A percentile compares a stretch with the other conserved stretches of the same genome.
Conservation (phyloP, 2,329 filamentous ascomycete genomes). For the Helicocarpus griseus region DNA sequence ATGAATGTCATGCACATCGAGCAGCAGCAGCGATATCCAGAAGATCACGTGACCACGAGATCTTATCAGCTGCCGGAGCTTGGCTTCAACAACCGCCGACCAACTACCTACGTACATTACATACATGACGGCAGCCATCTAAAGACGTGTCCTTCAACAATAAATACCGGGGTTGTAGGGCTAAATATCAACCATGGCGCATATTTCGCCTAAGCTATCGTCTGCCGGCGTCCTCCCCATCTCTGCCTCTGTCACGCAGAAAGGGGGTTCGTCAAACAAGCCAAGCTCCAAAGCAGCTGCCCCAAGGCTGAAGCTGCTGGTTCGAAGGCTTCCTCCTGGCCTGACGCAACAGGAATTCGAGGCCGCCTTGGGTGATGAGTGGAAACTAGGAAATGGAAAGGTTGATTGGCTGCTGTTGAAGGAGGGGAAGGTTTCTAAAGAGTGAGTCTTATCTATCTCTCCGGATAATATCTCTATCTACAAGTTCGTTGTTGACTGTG, state of each 20-base stretch:
- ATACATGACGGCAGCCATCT: background rate
- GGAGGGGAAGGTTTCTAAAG: conserved; percentile 67
- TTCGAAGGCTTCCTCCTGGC: conserved; percentile 76
- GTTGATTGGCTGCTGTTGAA: conserved; percentile 75
- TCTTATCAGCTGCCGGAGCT: background rate
- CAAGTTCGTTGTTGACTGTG: too few relatives aligned
- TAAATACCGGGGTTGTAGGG: background rate
- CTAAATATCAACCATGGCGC: background rate
- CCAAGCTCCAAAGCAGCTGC: conserved; percentile 37
- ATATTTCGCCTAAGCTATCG: conserved; percentile 7
- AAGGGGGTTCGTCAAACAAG: conserved; percentile 9
- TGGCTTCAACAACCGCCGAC: background rate
- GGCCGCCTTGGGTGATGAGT: conserved; percentile 62
- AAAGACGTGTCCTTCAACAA: background rate
- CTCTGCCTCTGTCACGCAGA: conserved; percentile 37
- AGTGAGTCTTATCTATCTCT: conserved; percentile 48
- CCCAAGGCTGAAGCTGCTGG: conserved; percentile 69
- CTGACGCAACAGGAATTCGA: conserved; percentile 73
- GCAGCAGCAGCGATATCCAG: too few relatives aligned
- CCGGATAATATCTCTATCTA: too few relatives aligned
- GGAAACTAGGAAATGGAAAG: conserved; percentile 70
- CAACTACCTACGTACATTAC: background rate
- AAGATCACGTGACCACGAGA: background rate
- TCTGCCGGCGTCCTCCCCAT: conserved; percentile 48
- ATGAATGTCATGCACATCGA: too few relatives aligned